A percentile compares a stretch with the other conserved stretches of the same genome.
These are phyloP conservation scores for Carnegiea gigantea DNA, from an alignment of 179 eudicot genomes.

Conservation along the genomic window DNA sequence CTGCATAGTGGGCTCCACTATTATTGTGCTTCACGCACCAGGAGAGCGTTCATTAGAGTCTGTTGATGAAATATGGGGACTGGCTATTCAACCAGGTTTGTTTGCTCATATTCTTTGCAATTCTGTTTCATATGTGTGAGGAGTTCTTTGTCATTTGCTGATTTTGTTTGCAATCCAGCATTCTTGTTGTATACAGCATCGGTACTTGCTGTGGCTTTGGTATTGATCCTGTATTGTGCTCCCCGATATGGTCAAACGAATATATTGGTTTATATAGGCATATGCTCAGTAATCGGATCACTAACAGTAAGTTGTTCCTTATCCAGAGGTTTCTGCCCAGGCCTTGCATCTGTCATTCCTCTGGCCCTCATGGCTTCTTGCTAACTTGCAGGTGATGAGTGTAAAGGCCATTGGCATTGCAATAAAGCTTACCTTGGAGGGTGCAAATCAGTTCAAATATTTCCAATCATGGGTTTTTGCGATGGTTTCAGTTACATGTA, in stretches of 20 bases:
- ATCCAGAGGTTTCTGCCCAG: neutral
- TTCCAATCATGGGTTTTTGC: conserved; percentile 80
- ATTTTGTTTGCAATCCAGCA: conserved; percentile 45
- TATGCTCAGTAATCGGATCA: conserved; percentile 79
- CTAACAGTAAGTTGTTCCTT: conserved; percentile 62
- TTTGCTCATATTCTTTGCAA: conserved; percentile 10
- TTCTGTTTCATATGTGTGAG: neutral
- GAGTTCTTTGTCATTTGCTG: conserved; percentile 5
- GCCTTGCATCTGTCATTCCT: neutral
- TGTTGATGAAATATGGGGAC: conserved; percentile 84
- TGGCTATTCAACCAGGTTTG: conserved; percentile 84
- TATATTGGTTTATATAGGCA: conserved; percentile 67
- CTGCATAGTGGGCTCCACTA: conserved; percentile 70
- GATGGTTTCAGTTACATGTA: conserved; percentile 78
- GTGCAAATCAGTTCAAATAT: conserved; percentile 68
- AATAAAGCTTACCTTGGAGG: conserved; percentile 81
- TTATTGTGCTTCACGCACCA: conserved; percentile 92
- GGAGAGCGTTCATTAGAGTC: conserved; percentile 68
- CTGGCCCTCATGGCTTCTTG: conserved; percentile 1
- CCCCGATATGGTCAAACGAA: conserved; percentile 92
- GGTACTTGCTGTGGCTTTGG: conserved; percentile 68
- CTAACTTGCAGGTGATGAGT: conserved; percentile 78
- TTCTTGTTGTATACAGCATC: conserved; percentile 78
- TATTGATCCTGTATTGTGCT: conserved; percentile 73
- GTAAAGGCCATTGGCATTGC: conserved; percentile 91